These are phyloP conservation scores for Blastocrithidia nonstop DNA, from an alignment of 208 protist genomes.

Conservation along the genomic window DNA sequence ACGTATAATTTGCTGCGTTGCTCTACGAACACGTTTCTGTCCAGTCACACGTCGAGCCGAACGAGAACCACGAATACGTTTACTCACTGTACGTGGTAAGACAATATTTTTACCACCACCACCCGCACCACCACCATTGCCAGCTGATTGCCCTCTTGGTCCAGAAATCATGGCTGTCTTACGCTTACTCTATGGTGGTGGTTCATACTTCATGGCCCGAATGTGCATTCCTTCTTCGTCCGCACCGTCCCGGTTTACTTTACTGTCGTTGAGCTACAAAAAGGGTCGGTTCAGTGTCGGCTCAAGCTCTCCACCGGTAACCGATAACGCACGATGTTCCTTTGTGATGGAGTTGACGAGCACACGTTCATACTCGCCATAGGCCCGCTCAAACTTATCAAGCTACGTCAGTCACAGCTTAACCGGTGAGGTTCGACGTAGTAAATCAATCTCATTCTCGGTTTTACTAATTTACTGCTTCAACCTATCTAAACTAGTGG, in stretches of 20 bases:
- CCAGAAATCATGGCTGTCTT: too few species aligned
- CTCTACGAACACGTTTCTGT: too few species aligned
- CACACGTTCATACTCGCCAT: slow-evolving; percentile 57
- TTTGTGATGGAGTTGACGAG: slow-evolving; percentile 55
- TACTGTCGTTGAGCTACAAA: slow-evolving; percentile 46
- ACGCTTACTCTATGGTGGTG: slow-evolving; percentile 41
- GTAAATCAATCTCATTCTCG: slow-evolving; percentile 35
- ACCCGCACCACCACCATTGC: too few species aligned
- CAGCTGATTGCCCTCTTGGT: too few species aligned
- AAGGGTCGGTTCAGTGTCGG: slow-evolving; percentile 29
- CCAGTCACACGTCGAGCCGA: too few species aligned
- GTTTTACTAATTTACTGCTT: slow-evolving; percentile 30
- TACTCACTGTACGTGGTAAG: too few species aligned
- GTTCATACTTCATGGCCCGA: slow-evolving; percentile 26
- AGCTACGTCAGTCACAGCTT: slow-evolving; percentile 84
- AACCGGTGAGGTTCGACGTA: slow-evolving; percentile 71
- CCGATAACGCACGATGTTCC: slow-evolving; percentile 35
- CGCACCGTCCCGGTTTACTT: not conserved
- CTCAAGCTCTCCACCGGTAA: slow-evolving; percentile 30
- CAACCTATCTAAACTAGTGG: slow-evolving; percentile 71
- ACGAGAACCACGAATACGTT: too few species aligned
- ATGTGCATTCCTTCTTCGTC: slow-evolving; percentile 25
- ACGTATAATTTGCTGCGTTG: too few species aligned
- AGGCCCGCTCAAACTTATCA: slow-evolving; percentile 77
- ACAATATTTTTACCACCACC: too few species aligned